These are phyloP conservation scores for Podospora tetraspora DNA, from an alignment of 495 filamentous ascomycete genomes.

Conservation along the genomic window DNA sequence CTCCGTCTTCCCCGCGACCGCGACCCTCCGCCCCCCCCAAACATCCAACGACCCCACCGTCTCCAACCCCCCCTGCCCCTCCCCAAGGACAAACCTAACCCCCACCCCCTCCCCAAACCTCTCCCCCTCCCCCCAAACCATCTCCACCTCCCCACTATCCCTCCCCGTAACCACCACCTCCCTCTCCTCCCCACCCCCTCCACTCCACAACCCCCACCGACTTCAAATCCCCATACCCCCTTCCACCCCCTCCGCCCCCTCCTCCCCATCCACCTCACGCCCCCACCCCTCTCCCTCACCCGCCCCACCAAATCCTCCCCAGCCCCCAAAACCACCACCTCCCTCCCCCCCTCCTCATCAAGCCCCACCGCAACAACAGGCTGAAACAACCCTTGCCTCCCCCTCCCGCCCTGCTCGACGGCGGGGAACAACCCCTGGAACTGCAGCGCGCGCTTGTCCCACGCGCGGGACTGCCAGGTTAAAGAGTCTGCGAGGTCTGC, in stretches of 20 bases:
- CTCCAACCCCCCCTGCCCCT: too few relatives aligned
- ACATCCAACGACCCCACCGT: background rate
- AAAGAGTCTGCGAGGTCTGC: slow-evolving; percentile 31
- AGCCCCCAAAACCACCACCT: slow-evolving; percentile 42
- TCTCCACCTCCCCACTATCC: slow-evolving; percentile 37
- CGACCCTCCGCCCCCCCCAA: slow-evolving; percentile 37
- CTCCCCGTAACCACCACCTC: slow-evolving; percentile 36
- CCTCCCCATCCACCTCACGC: slow-evolving; percentile 27
- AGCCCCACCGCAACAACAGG: slow-evolving; percentile 38
- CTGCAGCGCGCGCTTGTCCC: slow-evolving; percentile 37
- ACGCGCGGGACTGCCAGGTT: slow-evolving; percentile 41
- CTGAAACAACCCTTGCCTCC: slow-evolving; percentile 22
- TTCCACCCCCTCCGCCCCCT: slow-evolving; percentile 27
- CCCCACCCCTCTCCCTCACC: slow-evolving; percentile 23
- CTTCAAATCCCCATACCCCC: slow-evolving; percentile 38
- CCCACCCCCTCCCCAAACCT: slow-evolving; percentile 31
- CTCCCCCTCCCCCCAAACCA: slow-evolving; percentile 34
- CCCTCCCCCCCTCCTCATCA: slow-evolving; percentile 27
- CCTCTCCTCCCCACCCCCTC: slow-evolving; percentile 10
- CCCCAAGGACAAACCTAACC: slow-evolving; percentile 15
- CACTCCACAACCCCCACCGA: slow-evolving; percentile 32
- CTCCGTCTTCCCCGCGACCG: slow-evolving; percentile 35
- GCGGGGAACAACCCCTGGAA: slow-evolving; percentile 22
- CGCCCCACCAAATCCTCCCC: slow-evolving; percentile 41
- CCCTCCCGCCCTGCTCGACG: slow-evolving; percentile 14